A percentile compares a stretch with the other conserved stretches of the same genome.
phyloP scores from a whole-genome alignment of 164 flowering plant genomes.

The Vitis rotundifolia region DNA sequence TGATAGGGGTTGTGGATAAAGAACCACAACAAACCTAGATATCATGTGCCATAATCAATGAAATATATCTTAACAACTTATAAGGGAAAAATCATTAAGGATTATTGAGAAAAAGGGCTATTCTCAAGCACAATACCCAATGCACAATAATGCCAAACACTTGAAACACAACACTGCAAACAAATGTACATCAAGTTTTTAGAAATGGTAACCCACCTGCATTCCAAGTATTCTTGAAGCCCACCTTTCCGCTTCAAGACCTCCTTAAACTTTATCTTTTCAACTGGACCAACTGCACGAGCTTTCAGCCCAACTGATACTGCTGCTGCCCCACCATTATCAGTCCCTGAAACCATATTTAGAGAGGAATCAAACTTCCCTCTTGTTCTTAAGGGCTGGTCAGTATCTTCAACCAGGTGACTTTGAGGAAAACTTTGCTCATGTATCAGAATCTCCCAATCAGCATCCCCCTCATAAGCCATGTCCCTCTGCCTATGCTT shows the following conservation, averaged over 20 bases:
- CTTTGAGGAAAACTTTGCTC: constrained; percentile 45
- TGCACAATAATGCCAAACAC: no score
- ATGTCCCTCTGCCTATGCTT: constrained; percentile 82
- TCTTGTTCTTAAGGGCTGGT: constrained; percentile 33
- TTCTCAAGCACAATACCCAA: no score
- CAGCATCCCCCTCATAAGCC: constrained; percentile 97
- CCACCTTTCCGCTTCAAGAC: constrained; percentile 91
- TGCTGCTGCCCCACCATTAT: constrained; percentile 71
- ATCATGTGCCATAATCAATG: no score
- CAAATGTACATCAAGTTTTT: neutral
- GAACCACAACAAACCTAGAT: no score
- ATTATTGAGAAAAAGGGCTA: no score
- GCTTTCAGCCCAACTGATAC: constrained; percentile 91
- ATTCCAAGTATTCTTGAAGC: constrained; percentile 82
- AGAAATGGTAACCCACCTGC: constrained; percentile 66
- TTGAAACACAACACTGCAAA: constrained; percentile 1
- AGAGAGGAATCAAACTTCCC: constrained; percentile 39
- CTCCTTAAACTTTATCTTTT: constrained; percentile 89
- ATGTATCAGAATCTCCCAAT: constrained; percentile 72
- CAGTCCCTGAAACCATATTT: constrained; percentile 41
- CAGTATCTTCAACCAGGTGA: constrained; percentile 29
- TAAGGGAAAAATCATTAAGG: no score
- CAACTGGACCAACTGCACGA: constrained; percentile 70
- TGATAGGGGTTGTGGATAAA: no score
- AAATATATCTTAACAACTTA: no score